These are phyloP conservation scores for Boletus eberwhitei DNA, from an alignment of 768 basidiomycete species.

Conservation along the genomic window DNA sequence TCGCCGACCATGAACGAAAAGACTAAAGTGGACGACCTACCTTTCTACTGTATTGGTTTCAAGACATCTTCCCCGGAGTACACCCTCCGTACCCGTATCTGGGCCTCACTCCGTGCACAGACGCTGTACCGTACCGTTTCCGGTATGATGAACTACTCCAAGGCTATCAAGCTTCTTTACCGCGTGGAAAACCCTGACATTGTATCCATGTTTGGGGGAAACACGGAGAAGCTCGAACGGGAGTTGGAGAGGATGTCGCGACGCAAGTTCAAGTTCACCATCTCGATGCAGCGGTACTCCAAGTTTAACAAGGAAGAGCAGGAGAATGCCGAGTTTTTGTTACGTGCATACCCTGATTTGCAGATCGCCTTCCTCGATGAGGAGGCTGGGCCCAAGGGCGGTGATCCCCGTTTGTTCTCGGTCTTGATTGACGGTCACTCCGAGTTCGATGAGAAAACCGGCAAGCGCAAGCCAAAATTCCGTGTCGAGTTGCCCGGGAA, in stretches of 20 bases:
- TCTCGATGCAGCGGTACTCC: conserved; percentile 98
- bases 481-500: conserved; percentile 96
- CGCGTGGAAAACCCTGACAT: conserved; percentile 98
- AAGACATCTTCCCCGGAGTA: conserved; percentile 99
- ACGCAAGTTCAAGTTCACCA: conserved; percentile 96
- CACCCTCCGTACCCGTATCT: conserved; percentile 97
- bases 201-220: conserved; percentile 93
- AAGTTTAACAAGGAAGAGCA: conserved; percentile 99
- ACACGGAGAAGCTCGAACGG: conserved; percentile 92
- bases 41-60: conserved; percentile 99
- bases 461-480: conserved; percentile 95
- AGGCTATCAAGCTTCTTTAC: conserved; percentile 98
- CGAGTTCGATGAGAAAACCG: conserved; percentile 84
- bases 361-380: conserved; percentile 99
- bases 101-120: conserved; percentile 97
- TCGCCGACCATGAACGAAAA: conserved; percentile 66
- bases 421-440: conserved; percentile 97
- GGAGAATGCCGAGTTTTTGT: conserved; percentile 96
- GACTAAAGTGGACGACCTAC: conserved; percentile 84
- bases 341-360: conserved; percentile 96
- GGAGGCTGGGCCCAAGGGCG: conserved; percentile 84
- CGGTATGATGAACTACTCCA: conserved; percentile 99
- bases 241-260: conserved; percentile 96
- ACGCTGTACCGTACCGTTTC: conserved; percentile 98
- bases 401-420: conserved; percentile 87